Percentiles rank a stretch among this genome's conserved stretches.
Evolutionary conservation across 495 filamentous ascomycete species (phyloP).

Genomic region (Halenospora varia): DNA sequence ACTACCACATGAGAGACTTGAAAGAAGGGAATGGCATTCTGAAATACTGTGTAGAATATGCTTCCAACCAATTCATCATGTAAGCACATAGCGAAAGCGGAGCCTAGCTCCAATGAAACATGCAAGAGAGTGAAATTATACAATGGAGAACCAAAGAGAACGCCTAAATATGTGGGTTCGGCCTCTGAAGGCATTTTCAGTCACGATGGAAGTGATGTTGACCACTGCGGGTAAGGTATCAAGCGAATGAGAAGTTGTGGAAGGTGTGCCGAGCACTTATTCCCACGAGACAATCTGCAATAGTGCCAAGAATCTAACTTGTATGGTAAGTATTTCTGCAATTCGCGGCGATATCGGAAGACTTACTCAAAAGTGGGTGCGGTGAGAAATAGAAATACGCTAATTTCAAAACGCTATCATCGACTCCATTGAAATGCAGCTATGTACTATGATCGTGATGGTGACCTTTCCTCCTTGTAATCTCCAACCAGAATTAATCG

Average conservation of each 20-base stretch:
- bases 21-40: not conserved
- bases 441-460: conserved; percentile 1
- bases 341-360: not conserved
- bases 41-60: not conserved
- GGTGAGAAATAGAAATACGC: not conserved
- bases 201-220: not conserved
- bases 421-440: conserved; percentile 14
- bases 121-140: not conserved
- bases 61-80: not conserved
- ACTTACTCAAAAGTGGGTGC: not conserved
- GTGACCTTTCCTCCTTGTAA: not conserved
- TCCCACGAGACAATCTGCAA: not conserved
- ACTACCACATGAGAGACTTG: not conserved
- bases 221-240: not conserved
- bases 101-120: not conserved
- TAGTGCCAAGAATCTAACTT: not conserved
- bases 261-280: not conserved
- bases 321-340: not conserved
- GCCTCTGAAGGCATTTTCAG: not conserved
- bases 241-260: not conserved
- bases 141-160: not conserved
- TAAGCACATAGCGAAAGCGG: not conserved
- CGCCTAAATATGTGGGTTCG: not conserved
- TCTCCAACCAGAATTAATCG: not conserved
- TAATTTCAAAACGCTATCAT: not conserved